Evolutionary conservation across 805 yeast genomes (phyloP), one percentile per base, ranked within the genome.

Genomic region (Kodamaea lidongshanica): DNA sequence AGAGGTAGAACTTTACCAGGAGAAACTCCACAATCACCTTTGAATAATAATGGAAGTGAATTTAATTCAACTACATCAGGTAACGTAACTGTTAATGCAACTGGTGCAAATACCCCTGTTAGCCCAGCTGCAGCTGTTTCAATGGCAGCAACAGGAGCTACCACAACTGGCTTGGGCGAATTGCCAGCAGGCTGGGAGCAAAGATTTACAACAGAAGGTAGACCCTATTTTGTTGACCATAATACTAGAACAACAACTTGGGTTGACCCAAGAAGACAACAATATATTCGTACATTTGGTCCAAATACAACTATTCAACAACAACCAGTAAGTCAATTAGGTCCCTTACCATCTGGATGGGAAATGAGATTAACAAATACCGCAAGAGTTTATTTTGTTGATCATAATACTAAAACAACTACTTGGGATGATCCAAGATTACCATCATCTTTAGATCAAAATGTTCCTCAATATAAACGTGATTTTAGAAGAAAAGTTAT

Each of bases 401-500:
- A 92, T 59, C 99, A 92, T 67, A 92, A 92, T 62, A 92, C 99
- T 18, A 92, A 92, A 65, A 92, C 99, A 0, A 92, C 99, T 1
- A 92, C 99, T 1, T 92, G 99, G 99, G 99, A 92, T 61, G 99
- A 92, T 56, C 99, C 99, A 41, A 79, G 99, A 54, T 71, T 92
- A 54, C 99, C 99, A 30, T 86, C 96, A 5, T 84, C 95, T 6
- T 67, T 92, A 46, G 99, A 92, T 58, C 97, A 92, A 64, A 89
- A 89, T 46, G 99, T 92, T 47, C 99, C 99, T 13, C 97, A 92
- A 64, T 92, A 92, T 61, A 92, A 92, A 72, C 89, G 99, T 67
- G 99, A 92, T 60, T 92, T 92, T 65, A 75, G 99, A 63, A 79
- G 99, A 64, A 92, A 92, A 65, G 85, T 92, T 36, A 89, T 92